Evolutionary conservation across 1,284 basidiomycete species (phyloP), one percentile per base, ranked within the genome.

Genomic region (Cutaneotrichosporon sp.): DNA sequence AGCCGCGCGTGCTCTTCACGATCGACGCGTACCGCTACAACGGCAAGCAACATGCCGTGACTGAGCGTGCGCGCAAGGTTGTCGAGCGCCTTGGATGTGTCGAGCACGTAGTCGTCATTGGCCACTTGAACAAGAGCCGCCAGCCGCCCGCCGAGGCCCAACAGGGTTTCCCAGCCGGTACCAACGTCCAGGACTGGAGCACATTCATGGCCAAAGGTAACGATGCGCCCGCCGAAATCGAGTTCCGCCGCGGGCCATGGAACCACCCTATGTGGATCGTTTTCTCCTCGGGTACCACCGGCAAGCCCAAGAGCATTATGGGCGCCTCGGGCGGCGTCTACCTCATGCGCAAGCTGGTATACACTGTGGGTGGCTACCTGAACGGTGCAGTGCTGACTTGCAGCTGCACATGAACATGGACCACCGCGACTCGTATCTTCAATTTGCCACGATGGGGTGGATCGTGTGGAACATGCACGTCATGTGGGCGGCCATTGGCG

Each of bases 221-320:
- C 35, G 52, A 55, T n/a, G 56, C 56, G 7, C 52, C 55, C 17
- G 45, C 49, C 30, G 54, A 65, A 44, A 67, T 70, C 36, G 38
- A 54, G 12, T 70, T 70, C 41, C 51, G 57, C 43, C 54, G 63
- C 4, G 52, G 49, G 1, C 44, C 51, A n/a, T 63, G 60, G 37
- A 55, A 53, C 49, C 58, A 68, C 53, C 68, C 69, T 4, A 61
- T 68, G 30, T 68, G 67, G 60, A 70, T 72, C 56, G 65, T 72
- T 45, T 72, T 69, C 53, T 59, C 60, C 3, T 64, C 61, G 0
- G 75, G 75, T 2, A 75, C 75, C 2, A 76, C 74, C 0, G 74
- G 74, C 17, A 68, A 72, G 52, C 74, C 74, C 17, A 75, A 75
- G 59, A 62, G 63, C 17, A 75, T 75, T 54, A 60, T 67, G 8